Evolutionary conservation across 176 grass and related monocot species (phyloP), one percentile per base, ranked within the genome.

Genomic region (Musa beccarii): DNA sequence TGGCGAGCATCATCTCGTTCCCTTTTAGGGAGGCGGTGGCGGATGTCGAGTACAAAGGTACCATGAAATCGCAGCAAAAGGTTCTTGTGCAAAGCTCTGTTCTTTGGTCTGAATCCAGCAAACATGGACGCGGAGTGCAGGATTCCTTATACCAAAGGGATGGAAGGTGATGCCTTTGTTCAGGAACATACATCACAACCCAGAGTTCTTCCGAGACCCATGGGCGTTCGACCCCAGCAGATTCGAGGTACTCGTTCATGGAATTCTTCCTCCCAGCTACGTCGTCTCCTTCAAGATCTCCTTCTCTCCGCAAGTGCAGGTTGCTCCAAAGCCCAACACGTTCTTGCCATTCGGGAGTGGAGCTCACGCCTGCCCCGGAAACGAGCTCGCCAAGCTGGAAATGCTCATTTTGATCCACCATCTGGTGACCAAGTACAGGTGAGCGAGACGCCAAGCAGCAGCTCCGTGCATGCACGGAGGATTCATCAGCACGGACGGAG

Each of bases 141-240:
- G 93, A 25, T 96, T 88, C 61, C 85, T 90, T 77, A 97, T 97
- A 80, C 90, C 93, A 16, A 97, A 91, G 83, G 93, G 93, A 5
- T 97, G 93, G 93, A 97, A 97, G 79, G 93, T 97, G 82, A 97
- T 97, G 93, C 93, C 93, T 69, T 80, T 97, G 64, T 97, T 97
- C 90, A 90, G 93, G 82, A 97, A 85, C 82, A 90, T 91, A 77
- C 93, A 93, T 76, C 88, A 93, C 80, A 90, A 69, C 81, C 81
- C 84, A 19, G 83, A 93, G 26, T 89, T 93, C 75, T 97, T 97
- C 85, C 76, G 62, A 63, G 88, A 97, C 85, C 93, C 90, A 62
- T 81, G 85, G 0, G 87, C 84, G 69, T 97, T 97, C 81, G 83
- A 97, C 78, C 90, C 93, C 85, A 93, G 90, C 20, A 90, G 93